Evolutionary conservation across 2,329 filamentous ascomycete species (phyloP), one percentile per base, ranked within the genome.

Genomic region (Sporothrix schenckii): DNA sequence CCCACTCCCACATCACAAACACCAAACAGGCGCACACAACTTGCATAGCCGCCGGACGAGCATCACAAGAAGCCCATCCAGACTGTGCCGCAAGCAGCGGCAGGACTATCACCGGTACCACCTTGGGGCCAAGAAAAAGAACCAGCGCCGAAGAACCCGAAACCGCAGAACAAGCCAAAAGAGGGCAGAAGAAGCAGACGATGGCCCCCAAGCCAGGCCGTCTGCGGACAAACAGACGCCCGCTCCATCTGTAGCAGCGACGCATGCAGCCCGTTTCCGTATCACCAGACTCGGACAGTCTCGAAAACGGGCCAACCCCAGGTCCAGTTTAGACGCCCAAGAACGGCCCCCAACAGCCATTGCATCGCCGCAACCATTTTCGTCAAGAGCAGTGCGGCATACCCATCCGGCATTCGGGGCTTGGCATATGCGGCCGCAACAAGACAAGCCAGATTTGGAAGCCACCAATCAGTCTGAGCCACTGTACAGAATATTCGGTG

Each of bases 171-270:
- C 19, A 21, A 6, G 30, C 16, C 14, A 61, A 21, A 61, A 61
- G n/a, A 27, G n/a, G 10, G 27, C 41, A 24, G 41, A 47, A 50
- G 11, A 49, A n/a, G 44, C 24, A 65, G 30, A 19, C n/a, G 4
- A 53, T 24, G 47, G 63, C 47, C 63, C 63, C 63, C 63, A 21
- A 24, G 49, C 19, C 30, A 47, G 63, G 63, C 63, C 49, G 49
- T 66, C 63, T n/a, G n/a, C 63, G 30, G 63, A 41, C 49, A 66
- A 53, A 66, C 49, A 24, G 47, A 39, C 13, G 63, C 27, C 27
- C 27, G 30, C 49, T 14, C 5, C n/a, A 39, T 30, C 49, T 41
- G 30, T 19, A 66, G 19, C 24, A 34, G 11, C 63, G 16, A 9
- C 49, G 14, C 47, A 5, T 4, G n/a, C 58, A 63, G 13, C 39